Evolutionary conservation across 2,329 filamentous ascomycete genomes (phyloP).

Genomic region (Aspergillus fumigatiaffinis): DNA sequence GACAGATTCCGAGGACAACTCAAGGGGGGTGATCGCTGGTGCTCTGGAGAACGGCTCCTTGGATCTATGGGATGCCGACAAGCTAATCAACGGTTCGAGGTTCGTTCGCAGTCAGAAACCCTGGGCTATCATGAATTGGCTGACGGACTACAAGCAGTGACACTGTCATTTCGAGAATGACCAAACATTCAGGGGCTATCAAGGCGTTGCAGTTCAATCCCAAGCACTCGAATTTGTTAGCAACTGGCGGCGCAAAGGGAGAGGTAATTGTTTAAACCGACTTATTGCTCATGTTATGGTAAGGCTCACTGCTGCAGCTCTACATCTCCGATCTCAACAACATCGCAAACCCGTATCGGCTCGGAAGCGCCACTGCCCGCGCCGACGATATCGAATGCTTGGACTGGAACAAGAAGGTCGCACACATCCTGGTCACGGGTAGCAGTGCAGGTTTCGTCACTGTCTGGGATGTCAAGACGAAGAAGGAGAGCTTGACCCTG

Average conservation of each 20-base stretch:
- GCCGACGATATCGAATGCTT: constrained; percentile 94
- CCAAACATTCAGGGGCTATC: constrained; percentile 87
- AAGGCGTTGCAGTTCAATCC: constrained; percentile 98
- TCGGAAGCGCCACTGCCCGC: constrained; percentile 82
- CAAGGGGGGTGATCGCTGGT: constrained; percentile 86
- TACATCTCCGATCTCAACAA: constrained; percentile 96
- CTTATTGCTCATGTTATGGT: background rate
- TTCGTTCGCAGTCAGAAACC: constrained; percentile 26
- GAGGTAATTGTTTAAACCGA: constrained; percentile 48
- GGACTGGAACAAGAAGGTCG: constrained; percentile 97
- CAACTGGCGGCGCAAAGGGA: constrained; percentile 88
- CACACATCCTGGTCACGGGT: constrained; percentile 92
- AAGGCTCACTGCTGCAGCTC: constrained; percentile 45
- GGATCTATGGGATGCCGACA: constrained; percentile 87
- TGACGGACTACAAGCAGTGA: constrained; percentile 46
- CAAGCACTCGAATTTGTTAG: constrained; percentile 81
- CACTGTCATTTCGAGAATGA: constrained; percentile 78
- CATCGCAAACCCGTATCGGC: constrained; percentile 76
- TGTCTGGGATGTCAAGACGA: constrained; percentile 97
- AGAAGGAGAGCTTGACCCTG: constrained; percentile 92
- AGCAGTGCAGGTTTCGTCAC: constrained; percentile 92
- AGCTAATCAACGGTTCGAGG: constrained; percentile 53
- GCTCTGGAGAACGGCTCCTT: constrained; percentile 92
- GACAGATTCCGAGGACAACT: constrained; percentile 75
- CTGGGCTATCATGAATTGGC: constrained; percentile 7